phyloP scores from a whole-genome alignment of 805 yeast genomes.

The Candida sakaeoensis region DNA sequence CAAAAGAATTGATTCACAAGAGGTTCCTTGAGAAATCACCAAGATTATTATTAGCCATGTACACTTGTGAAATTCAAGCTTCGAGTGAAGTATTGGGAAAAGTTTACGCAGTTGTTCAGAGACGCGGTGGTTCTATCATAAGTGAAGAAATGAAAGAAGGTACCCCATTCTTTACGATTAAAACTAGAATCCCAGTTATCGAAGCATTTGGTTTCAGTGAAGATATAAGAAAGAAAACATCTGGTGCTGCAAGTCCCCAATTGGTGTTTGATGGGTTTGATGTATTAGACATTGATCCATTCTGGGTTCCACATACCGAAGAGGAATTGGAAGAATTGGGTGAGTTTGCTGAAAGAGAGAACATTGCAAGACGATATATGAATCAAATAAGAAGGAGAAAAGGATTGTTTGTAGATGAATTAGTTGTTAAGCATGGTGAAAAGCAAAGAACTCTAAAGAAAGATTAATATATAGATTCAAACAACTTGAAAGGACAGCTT shows the following conservation, averaged over 20 bases:
- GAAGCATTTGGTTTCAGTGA: conserved; percentile 97
- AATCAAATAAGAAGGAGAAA: conserved; percentile 77
- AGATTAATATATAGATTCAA: conserved; percentile 40
- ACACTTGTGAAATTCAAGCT: conserved; percentile 92
- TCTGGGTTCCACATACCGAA: conserved; percentile 98
- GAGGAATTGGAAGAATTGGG: conserved; percentile 94
- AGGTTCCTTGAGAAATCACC: conserved; percentile 82
- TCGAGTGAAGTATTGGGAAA: conserved; percentile 91
- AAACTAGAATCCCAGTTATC: conserved; percentile 83
- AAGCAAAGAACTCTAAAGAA: conserved; percentile 86
- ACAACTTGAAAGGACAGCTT: neutral
- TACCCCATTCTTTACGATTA: conserved; percentile 88
- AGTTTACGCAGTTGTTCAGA: conserved; percentile 91
- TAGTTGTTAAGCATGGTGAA: conserved; percentile 88
- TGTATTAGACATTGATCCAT: conserved; percentile 86
- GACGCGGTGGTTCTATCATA: conserved; percentile 77
- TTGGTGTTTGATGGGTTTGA: conserved; percentile 87
- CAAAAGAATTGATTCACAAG: conserved; percentile 69
- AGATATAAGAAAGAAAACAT: conserved; percentile 86
- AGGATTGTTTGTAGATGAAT: conserved; percentile 86
- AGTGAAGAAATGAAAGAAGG: conserved; percentile 98
- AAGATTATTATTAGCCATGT: conserved; percentile 86
- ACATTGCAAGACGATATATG: conserved; percentile 84
- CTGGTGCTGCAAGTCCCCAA: conserved; percentile 98
- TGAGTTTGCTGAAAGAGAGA: conserved; percentile 87